phyloP scores from a whole-genome alignment of 2,329 filamentous ascomycete species.

The Trichoderma sp. region DNA sequence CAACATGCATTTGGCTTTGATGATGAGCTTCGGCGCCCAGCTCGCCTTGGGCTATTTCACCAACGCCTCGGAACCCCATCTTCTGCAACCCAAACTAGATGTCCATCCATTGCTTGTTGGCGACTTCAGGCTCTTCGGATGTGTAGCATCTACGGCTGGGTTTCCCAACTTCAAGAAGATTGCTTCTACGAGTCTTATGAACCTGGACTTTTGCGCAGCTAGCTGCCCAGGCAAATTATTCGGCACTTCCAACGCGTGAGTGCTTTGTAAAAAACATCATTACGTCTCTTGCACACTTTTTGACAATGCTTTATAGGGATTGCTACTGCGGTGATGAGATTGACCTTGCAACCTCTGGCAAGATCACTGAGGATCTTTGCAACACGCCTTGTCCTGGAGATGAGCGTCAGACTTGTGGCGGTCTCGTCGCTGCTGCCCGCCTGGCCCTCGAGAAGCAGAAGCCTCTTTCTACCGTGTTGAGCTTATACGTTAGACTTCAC shows the following conservation, averaged over 20 bases:
- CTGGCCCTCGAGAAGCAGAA: constrained; percentile 26
- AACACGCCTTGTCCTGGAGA: constrained; percentile 31
- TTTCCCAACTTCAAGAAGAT: constrained; percentile 28
- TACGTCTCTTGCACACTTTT: too few species aligned
- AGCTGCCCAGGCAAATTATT: constrained; percentile 28
- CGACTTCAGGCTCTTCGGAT: constrained; percentile 29
- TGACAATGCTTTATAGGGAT: constrained; percentile 21
- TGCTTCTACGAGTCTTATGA: constrained; percentile 22
- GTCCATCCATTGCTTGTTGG: constrained; percentile 20
- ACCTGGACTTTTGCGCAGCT: constrained; percentile 28
- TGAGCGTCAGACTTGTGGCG: constrained; percentile 27
- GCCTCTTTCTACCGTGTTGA: constrained; percentile 16
- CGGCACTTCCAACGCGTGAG: constrained; percentile 27
- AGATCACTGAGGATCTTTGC: constrained; percentile 25
- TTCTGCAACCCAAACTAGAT: constrained; percentile 1
- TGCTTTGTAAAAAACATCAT: constrained; percentile 7
- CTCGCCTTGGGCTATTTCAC: constrained; percentile 28
- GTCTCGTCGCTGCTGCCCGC: constrained; percentile 18
- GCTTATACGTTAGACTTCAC: constrained; percentile 23
- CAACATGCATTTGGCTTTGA: constrained; percentile 31
- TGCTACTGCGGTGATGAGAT: constrained; percentile 32
- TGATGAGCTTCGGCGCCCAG: constrained; percentile 33
- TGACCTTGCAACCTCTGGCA: constrained; percentile 9
- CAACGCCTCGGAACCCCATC: background rate
- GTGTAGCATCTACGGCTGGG: constrained; percentile 23